Evolutionary conservation across 1,139 yeast genomes (phyloP), one percentile per base, ranked within the genome.

Genomic region (Candida frijolesensis): DNA sequence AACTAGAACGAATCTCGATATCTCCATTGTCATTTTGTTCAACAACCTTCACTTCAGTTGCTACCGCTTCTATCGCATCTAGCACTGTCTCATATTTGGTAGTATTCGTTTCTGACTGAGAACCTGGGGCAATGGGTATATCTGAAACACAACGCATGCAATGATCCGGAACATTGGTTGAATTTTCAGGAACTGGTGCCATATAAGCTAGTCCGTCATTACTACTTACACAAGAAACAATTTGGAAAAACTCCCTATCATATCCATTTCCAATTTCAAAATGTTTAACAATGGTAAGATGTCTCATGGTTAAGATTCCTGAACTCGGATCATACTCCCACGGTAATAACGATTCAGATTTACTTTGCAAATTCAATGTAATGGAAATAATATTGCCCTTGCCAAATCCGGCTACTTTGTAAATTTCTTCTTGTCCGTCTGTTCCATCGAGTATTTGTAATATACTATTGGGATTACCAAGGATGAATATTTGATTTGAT

Each of bases 241-340:
- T 15, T 12, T 14, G 8, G 27, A 38, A 38, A 9, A 19, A n/a
- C 12, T 12, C 42, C 3, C 3, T 9, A 22, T 22, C 27, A 14
- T 38, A 38, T 1, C 42, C 42, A 5, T 10, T 19, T 3, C 42
- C 30, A 12, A 38, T 38, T 7, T 4, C 7, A 19, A 38, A 38
- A 38, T 38, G 10, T 25, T 38, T 38, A 9, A 7, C 9, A 25
- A 22, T 5, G 8, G 9, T 25, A 19, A 22, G 6, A 38, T 38
- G 42, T 25, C 42, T 38, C 42, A 38, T 38, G 30, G 42, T 38
- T 25, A 38, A 38, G n/a, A 38, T 4, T n/a, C 42, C 42, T 5
- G 16, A 19, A 18, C 2, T 11, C 8, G 9, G 42, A 38, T 38
- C 30, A 25, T 38, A 38, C 7, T 38, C 42, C 42, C 42, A 38